Evolutionary conservation across 2,329 filamentous ascomycete genomes (phyloP).

Genomic region (Colletotrichum sp.): DNA sequence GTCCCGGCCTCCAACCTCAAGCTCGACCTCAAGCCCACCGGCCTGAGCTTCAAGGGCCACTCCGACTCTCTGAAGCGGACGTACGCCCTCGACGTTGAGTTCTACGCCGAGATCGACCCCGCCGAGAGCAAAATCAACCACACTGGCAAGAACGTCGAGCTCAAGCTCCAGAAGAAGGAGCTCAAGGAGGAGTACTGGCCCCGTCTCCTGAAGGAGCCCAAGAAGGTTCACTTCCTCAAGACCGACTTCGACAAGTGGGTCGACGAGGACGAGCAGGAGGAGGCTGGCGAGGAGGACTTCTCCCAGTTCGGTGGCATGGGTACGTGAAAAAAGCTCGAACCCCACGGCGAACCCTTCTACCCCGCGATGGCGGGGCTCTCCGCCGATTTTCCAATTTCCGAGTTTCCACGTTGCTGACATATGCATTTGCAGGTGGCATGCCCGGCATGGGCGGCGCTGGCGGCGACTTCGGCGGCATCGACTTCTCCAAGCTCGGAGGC

Average conservation of each 20-base stretch:
- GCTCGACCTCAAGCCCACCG: constrained; percentile 80
- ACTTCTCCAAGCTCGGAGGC: constrained; percentile 89
- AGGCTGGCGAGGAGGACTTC: constrained; percentile 81
- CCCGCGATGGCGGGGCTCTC: neutral
- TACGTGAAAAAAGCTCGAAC: constrained; percentile 38
- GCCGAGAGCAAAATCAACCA: constrained; percentile 86
- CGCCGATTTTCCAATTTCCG: neutral
- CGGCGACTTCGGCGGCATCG: constrained; percentile 83
- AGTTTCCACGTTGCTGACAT: constrained; percentile 3
- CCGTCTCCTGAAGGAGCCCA: constrained; percentile 85
- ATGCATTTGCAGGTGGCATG: constrained; percentile 51
- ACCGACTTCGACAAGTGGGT: constrained; percentile 99
- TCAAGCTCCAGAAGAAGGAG: constrained; percentile 97
- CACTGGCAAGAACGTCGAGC: constrained; percentile 84
- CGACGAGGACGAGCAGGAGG: constrained; percentile 98
- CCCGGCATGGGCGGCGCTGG: constrained; percentile 52
- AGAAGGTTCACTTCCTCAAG: constrained; percentile 95
- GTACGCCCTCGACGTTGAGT: constrained; percentile 85
- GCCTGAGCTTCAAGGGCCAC: constrained; percentile 81
- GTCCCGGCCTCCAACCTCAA: constrained; percentile 77
- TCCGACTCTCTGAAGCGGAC: constrained; percentile 84
- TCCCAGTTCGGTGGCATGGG: constrained; percentile 72
- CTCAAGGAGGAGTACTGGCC: constrained; percentile 95
- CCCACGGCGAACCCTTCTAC: neutral
- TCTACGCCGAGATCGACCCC: constrained; percentile 90